Evolutionary conservation across 2,329 filamentous ascomycete species (phyloP).

Genomic region (Trichoderma simmonsii): DNA sequence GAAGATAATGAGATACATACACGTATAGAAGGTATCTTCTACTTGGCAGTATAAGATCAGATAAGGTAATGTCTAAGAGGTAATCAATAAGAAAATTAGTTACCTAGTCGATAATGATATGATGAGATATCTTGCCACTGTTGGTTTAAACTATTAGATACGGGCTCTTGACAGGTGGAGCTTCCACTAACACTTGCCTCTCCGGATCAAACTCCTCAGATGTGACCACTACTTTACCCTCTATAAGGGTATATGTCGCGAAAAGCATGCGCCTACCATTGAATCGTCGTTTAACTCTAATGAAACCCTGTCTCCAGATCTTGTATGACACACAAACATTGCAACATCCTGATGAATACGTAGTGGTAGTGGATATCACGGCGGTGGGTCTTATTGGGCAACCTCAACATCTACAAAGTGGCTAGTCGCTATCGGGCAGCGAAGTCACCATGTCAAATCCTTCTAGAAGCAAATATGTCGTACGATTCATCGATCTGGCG

Average conservation of each 20-base stretch:
- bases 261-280: background rate
- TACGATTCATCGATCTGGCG: background rate
- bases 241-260: background rate
- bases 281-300: background rate
- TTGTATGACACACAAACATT: background rate
- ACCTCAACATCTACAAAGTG: background rate
- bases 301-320: background rate
- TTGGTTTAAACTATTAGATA: background rate
- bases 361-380: background rate
- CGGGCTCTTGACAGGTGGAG: background rate
- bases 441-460: background rate
- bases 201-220: background rate
- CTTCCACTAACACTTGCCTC: background rate
- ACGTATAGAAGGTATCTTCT: background rate
- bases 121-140: background rate
- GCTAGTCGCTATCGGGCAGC: background rate
- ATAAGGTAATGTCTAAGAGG: background rate
- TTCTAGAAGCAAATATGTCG: background rate
- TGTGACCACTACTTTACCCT: background rate
- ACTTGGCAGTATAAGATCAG: background rate
- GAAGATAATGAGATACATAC: background rate
- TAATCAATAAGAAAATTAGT: background rate
- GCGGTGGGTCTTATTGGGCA: background rate
- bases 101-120: background rate
- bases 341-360: background rate